Evolutionary conservation across 2,329 filamentous ascomycete species (phyloP), one percentile per base, ranked within the genome.

Genomic region (Aschersonia sp.): DNA sequence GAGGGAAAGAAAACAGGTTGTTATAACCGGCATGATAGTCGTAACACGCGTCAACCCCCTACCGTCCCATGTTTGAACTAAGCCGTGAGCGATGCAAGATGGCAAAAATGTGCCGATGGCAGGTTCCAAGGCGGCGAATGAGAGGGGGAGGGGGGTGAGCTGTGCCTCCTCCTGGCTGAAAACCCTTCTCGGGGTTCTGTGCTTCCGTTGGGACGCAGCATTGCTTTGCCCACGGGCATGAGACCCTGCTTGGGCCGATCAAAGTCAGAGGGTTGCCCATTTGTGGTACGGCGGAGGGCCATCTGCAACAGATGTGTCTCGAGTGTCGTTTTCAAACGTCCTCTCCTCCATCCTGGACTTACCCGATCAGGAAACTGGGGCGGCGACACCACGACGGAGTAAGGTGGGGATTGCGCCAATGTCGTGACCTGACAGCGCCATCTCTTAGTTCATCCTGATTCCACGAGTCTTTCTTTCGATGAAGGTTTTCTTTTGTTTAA

Each of bases 241-340:
- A 12, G 35, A 38, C 35, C 35, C 35, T 7, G 35, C 35, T 9
- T 9, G 7, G 12, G 35, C 7, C 35, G 7, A 38, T 38, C 2
- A 12, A 7, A 38, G 32, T 38, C 35, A 12, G 35, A 12, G 4
- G 12, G 12, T 7, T 38, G 35, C 35, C 12, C 7, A 38, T 38
- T 38, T 38, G 35, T 45, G 44, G n/a, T 5, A 28, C 35, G 45
- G 30, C 30, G 45, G 42, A 44, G 35, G 38, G 49, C 50, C 38
- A 49, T 52, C 53, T 63, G 63, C 62, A 57, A 64, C 63, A 62
- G 59, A 56, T 47, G 49, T 56, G 63, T 65, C 62, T 62, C 62
- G 61, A 50, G 52, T 61, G 46, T 53, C 51, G 59, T 60, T 58
- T 63, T 58, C 56, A 46, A 35, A 48, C 49, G 49, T 52, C 45